phyloP scores from a whole-genome alignment of 2,329 filamentous ascomycete species.

The Phoma sp. region DNA sequence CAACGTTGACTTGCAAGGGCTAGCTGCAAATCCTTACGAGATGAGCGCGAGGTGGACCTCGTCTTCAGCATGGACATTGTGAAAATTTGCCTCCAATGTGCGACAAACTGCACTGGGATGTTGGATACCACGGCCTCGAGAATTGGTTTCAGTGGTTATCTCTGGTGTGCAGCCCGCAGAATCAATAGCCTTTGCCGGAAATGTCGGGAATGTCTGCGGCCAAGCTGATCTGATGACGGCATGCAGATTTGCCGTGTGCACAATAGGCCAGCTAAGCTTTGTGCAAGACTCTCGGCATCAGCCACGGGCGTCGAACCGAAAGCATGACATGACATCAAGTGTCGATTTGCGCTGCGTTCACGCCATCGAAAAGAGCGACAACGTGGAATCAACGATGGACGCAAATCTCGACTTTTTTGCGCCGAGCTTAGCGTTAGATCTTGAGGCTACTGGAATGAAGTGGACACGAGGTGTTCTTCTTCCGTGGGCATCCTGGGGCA shows the following conservation, averaged over 20 bases:
- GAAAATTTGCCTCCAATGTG: slow-evolving; percentile 9
- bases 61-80: slow-evolving; percentile 12
- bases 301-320: slow-evolving; percentile 24
- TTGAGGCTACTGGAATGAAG: slow-evolving; percentile 6
- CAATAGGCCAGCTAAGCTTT: slow-evolving; percentile 31
- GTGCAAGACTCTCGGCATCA: slow-evolving; percentile 37
- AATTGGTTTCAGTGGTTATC: slow-evolving; percentile 2
- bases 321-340: slow-evolving; percentile 28
- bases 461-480: slow-evolving; percentile 15
- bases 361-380: background rate
- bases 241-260: slow-evolving; percentile 21
- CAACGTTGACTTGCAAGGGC: slow-evolving; percentile 13
- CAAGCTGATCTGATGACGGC: slow-evolving; percentile 26
- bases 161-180: background rate
- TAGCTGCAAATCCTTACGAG: slow-evolving; percentile 8
- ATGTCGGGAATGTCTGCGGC: slow-evolving; percentile 18
- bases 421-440: background rate
- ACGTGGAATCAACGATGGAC: background rate
- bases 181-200: slow-evolving; percentile 11
- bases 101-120: slow-evolving; percentile 9
- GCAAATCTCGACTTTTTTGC: slow-evolving; percentile 11
- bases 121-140: slow-evolving; percentile 18
- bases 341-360: slow-evolving; percentile 3
- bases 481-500: slow-evolving; percentile 17
- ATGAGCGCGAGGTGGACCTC: slow-evolving; percentile 17